Base-by-base conservation (phyloP, 352 stramenopile genomes). In the Pythium chondricola region DNA sequence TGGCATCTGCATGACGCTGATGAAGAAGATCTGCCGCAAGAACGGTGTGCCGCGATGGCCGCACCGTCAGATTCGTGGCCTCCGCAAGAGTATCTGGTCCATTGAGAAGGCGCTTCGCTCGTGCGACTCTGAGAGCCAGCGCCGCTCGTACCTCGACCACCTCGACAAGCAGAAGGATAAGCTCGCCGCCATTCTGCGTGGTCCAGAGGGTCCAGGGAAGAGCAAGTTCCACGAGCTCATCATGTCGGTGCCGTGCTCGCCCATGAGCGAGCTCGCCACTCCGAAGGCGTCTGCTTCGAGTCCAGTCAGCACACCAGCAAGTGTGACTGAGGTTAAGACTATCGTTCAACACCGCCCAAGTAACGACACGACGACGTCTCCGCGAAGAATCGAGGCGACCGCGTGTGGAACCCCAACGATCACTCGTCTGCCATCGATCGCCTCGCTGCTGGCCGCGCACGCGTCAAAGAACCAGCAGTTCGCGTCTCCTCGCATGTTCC, bases 21-120 rank as follows among this genome's bases (percentile, higher is more conserved):
- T 89, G 78, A 87, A 89, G 67, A 86, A 85, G 61, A 87, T 87
- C 53, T 89, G 78, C 66, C 73, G 78, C 43, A 84, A 86, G 55
- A 86, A 86, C 56, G 73, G 76, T 40, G 71, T 87, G 45, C 69
- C 69, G 25, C 73, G 74, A 27, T 89, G 78, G 78, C 78, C 78
- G 32, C 73, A 87, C 61, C 74, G 78, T 43, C 78, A 87, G 49
- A 83, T 89, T 46, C 71, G 72, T 29, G 74, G 72, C 18, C 71
- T 86, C 11, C 74, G 72, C 42, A 88, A 86, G 62, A 85, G 74
- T 61, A 83, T 86, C 48, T 85, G 69, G 69, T 89, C 77, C 16
- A 89, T 89, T 37, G 72, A 86, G 56, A 89, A 89, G 53, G 71
- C 71, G 31, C 63, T 86, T 30, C 71, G 71, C 32, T 81, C 63